phyloP scores from a whole-genome alignment of 257 asterid genomes.

The Solanum pennellii region DNA sequence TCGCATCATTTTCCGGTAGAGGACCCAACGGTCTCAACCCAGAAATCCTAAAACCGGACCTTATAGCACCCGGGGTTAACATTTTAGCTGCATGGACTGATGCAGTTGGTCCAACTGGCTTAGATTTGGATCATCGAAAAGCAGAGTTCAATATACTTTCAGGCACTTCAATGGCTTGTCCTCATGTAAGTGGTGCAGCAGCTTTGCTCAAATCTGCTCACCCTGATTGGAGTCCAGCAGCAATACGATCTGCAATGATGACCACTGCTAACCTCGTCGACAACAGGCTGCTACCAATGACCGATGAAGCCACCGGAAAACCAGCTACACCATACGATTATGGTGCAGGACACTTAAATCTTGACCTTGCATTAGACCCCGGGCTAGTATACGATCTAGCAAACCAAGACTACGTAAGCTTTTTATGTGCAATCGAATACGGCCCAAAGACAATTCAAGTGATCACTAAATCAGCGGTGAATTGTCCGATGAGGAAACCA shows the following conservation, averaged over 20 bases:
- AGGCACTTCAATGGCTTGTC: conserved; percentile 98
- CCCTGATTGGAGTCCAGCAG: conserved; percentile 96
- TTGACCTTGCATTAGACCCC: conserved; percentile 81
- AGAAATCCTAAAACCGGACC: conserved; percentile 76
- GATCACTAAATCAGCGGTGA: conserved; percentile 61
- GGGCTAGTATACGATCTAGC: conserved; percentile 80
- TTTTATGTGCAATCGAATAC: conserved; percentile 74
- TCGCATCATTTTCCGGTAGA: conserved; percentile 82
- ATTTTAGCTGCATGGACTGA: conserved; percentile 93
- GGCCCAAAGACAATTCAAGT: conserved; percentile 84
- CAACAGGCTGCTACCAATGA: conserved; percentile 42
- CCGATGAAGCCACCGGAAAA: conserved; percentile 63
- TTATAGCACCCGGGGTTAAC: conserved; percentile 92
- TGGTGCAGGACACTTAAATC: conserved; percentile 88
- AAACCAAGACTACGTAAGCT: conserved; percentile 50
- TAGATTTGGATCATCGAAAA: conserved; percentile 58
- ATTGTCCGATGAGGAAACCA: conserved; percentile 70
- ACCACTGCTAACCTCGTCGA: conserved; percentile 61
- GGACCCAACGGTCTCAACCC: conserved; percentile 93
- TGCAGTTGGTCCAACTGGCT: conserved; percentile 84
- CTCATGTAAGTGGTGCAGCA: conserved; percentile 96
- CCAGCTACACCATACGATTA: conserved; percentile 70
- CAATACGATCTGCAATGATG: conserved; percentile 91
- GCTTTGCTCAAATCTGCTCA: conserved; percentile 93
- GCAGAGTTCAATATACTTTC: conserved; percentile 82